Conservation (phyloP, 2,329 filamentous ascomycete species). For the Apiospora sp. region DNA sequence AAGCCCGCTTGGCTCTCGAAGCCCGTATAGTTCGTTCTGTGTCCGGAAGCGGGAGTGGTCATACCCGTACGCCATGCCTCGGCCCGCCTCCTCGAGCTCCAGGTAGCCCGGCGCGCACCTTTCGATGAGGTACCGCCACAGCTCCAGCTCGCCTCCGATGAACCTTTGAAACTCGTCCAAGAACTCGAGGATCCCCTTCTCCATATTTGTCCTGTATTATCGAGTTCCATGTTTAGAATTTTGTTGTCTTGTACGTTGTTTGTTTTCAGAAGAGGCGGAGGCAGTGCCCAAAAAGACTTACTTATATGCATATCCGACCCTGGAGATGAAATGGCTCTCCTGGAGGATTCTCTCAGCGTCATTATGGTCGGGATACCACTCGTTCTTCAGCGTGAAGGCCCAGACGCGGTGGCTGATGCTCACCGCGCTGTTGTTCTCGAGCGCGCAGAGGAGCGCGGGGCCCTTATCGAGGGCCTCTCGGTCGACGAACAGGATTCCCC, state of each 20-base stretch:
- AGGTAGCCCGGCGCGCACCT: neutral
- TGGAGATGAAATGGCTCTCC: neutral
- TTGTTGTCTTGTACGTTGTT: no score
- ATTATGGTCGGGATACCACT: neutral
- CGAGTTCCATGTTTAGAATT: neutral
- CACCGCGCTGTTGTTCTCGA: neutral
- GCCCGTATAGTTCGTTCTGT: no score
- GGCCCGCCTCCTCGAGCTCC: no score
- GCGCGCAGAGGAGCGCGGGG: neutral
- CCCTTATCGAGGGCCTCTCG: neutral
- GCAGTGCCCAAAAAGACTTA: neutral
- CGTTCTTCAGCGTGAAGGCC: neutral
- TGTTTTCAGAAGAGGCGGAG: no score
- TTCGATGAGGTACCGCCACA: neutral
- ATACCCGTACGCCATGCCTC: no score
- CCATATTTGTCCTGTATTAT: neutral
- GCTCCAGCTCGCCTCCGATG: neutral
- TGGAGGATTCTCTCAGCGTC: neutral
- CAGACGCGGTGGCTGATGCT: neutral
- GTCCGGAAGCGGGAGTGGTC: no score
- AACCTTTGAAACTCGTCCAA: neutral
- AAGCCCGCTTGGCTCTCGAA: no score
- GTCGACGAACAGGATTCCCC: neutral
- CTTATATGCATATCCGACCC: neutral
- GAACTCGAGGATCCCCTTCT: neutral